These are phyloP conservation scores for Quercus phellos DNA, from an alignment of 331 rosid species.

Conservation along the genomic window DNA sequence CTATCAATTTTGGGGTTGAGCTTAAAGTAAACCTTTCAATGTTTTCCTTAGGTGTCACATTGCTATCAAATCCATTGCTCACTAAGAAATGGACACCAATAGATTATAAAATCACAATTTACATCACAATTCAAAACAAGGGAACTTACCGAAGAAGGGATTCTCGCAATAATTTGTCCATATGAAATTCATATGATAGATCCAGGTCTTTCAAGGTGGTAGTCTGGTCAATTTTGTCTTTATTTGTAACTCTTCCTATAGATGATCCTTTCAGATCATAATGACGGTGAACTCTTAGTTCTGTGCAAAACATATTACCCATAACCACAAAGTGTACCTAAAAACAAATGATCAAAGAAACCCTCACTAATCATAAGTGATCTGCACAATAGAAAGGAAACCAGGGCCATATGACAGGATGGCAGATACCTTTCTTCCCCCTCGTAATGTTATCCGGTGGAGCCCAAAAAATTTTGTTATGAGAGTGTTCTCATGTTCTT, in stretches of 20 bases:
- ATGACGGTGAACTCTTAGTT: constrained; percentile 65
- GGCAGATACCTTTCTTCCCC: constrained; percentile 61
- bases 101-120: background rate
- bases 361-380: background rate
- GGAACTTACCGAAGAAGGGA: constrained; percentile 57
- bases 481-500: constrained; percentile 69
- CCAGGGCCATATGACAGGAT: constrained; percentile 4
- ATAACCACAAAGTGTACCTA: constrained; percentile 87
- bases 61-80: background rate
- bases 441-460: constrained; percentile 59
- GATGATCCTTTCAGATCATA: constrained; percentile 92
- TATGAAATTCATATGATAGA: constrained; percentile 62
- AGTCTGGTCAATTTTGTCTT: constrained; percentile 45
- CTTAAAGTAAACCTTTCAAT: background rate
- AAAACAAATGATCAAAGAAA: constrained; percentile 19
- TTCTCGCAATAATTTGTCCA: constrained; percentile 82
- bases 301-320: constrained; percentile 93
- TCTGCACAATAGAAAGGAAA: constrained; percentile 13
- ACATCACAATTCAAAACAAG: background rate
- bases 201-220: constrained; percentile 81
- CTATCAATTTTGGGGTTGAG: background rate
- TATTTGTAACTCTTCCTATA: constrained; percentile 60
- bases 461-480: constrained; percentile 82
- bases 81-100: background rate
- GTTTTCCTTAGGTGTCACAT: background rate